Evolutionary conservation across 2,329 filamentous ascomycete genomes (phyloP), one percentile per base, ranked within the genome.

Genomic region (Bipolaris victoriae): DNA sequence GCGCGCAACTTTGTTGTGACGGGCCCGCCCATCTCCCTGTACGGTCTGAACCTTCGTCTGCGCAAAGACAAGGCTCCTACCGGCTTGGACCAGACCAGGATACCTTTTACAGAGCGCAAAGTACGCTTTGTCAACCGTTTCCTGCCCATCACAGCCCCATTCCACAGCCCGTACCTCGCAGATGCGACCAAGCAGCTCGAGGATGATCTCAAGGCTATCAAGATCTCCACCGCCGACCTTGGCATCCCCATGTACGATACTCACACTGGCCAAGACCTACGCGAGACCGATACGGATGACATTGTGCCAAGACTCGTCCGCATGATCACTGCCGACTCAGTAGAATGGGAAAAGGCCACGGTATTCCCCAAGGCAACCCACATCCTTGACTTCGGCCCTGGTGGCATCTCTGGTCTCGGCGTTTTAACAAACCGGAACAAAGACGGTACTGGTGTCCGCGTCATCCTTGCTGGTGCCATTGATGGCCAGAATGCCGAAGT

Each of bases 351-450:
- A 80, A 89, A 89, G 75, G 93, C 95, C 0, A 99, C 95, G 0
- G 85, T 90, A 52, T 98, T 99, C 82, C 88, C 91, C 3, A 84
- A 87, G 20, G 95, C 95, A 18, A 97, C 94, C 3, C 95, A 99
- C 76, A 91, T 99, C 55, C 82, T 99, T 50, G 95, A 99, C 80
- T 98, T 99, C 69, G 95, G 96, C 45, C 95, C 95, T 20, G 95
- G 95, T 71, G 96, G 95, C 61, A 95, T 98, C 64, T 99, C 95
- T 22, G 96, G 96, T 63, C 88, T 99, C 20, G 96, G 95, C 72
- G 91, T 96, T 44, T 83, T 99, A 63, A 99, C 95, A 56, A 98
- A 96, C 83, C 91, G 95, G 70, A 99, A 98, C 85, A 99, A 99
- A 83, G 96, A 99, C 77, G 95, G 95, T 62, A 98, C 92, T 56